Percentiles rank a stretch among this genome's conserved stretches.
These are phyloP conservation scores for Dichotomocladium elegans DNA, from an alignment of 371 early-diverging fungal species.

Conservation along the genomic window DNA sequence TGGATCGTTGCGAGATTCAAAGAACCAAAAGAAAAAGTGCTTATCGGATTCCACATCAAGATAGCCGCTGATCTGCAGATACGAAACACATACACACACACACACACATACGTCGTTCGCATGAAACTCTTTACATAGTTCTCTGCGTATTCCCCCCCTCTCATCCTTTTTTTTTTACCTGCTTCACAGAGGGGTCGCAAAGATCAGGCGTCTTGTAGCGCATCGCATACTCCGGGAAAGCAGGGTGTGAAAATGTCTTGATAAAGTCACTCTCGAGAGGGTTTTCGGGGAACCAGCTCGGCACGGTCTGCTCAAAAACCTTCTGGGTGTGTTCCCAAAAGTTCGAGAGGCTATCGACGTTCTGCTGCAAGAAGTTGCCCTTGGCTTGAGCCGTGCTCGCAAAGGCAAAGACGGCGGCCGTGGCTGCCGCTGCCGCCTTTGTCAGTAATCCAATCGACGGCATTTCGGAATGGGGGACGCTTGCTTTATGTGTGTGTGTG, in stretches of 20 bases:
- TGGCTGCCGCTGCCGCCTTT: conserved; percentile 2
- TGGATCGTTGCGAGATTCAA: conserved; percentile 78
- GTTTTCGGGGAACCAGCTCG: conserved; percentile 1
- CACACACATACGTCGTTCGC: too few species aligned
- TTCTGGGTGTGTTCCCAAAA: conserved; percentile 29
- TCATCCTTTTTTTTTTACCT: too few species aligned
- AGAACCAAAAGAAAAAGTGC: conserved; percentile 89
- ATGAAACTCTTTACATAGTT: too few species aligned
- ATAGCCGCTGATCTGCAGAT: conserved; percentile 45
- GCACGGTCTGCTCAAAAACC: conserved; percentile 13
- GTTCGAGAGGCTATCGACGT: conserved; percentile 15
- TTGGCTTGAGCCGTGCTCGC: neutral
- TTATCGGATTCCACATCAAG: conserved; percentile 55
- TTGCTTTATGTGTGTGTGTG: neutral
- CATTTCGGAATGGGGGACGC: neutral
- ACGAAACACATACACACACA: neutral
- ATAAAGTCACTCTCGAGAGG: neutral
- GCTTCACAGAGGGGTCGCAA: conserved; percentile 74
- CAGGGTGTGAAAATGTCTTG: conserved; percentile 42
- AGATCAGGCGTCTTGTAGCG: conserved; percentile 59
- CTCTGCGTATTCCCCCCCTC: too few species aligned
- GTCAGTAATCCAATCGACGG: too few species aligned
- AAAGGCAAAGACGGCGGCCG: conserved; percentile 1
- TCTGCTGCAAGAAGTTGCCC: conserved; percentile 19
- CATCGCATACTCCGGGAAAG: conserved; percentile 70